phyloP scores from a whole-genome alignment of 2,329 filamentous ascomycete species.

The Graphilbum fragrans region DNA sequence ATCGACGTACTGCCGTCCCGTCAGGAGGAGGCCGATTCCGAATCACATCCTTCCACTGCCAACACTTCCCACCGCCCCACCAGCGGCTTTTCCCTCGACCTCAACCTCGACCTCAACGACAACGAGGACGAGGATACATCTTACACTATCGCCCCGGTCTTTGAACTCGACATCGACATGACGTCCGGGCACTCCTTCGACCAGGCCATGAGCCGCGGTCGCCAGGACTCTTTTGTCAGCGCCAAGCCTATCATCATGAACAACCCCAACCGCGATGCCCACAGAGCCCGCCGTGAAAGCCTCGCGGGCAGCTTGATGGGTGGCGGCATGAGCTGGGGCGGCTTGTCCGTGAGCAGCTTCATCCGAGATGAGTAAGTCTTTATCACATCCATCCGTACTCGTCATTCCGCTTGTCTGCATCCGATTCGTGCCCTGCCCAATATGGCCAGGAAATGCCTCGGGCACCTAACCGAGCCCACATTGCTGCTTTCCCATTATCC shows the following conservation, averaged over 20 bases:
- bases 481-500: no score
- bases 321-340: conserved; percentile 95
- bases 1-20: conserved; percentile 23
- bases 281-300: conserved; percentile 47
- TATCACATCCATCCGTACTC: not conserved
- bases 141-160: not conserved
- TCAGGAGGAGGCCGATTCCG: no score
- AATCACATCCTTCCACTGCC: no score
- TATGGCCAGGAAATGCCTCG: no score
- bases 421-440: no score
- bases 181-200: conserved; percentile 48
- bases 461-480: no score
- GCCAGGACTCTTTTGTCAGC: conserved; percentile 55
- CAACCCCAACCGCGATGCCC: conserved; percentile 49
- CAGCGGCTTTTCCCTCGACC: conserved; percentile 2
- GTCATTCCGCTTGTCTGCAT: no score
- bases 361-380: conserved; percentile 87
- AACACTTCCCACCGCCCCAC: not conserved
- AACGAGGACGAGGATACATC: conserved; percentile 4
- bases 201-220: conserved; percentile 42
- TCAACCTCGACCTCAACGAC: conserved; percentile 22
- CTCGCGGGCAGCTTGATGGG: conserved; percentile 55
- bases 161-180: conserved; percentile 34
- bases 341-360: conserved; percentile 90
- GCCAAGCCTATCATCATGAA: conserved; percentile 56